Evolutionary conservation across 2,329 filamentous ascomycete genomes (phyloP).

Genomic region (Claviceps purpurea): DNA sequence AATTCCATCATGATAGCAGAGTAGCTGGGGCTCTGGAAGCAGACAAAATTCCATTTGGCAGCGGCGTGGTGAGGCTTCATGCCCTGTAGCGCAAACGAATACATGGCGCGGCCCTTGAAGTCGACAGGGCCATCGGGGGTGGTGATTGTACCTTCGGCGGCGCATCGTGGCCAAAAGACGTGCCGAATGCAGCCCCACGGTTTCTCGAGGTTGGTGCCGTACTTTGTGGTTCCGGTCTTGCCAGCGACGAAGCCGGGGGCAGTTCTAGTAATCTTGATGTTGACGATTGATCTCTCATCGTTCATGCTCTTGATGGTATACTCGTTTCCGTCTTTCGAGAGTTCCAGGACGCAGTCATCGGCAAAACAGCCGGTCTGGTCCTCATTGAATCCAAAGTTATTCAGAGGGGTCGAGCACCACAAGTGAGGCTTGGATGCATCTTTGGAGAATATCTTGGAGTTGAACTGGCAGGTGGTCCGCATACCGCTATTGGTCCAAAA

Average conservation of each 20-base stretch:
- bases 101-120: constrained; percentile 67
- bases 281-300: constrained; percentile 69
- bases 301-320: constrained; percentile 87
- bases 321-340: constrained; percentile 68
- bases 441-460: constrained; percentile 77
- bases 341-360: constrained; percentile 69
- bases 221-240: constrained; percentile 70
- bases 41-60: constrained; percentile 81
- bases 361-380: constrained; percentile 76
- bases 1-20: constrained; percentile 93
- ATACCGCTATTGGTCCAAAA: constrained; percentile 52
- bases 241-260: constrained; percentile 77
- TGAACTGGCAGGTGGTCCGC: constrained; percentile 85
- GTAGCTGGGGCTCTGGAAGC: constrained; percentile 78
- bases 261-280: constrained; percentile 64
- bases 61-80: constrained; percentile 99
- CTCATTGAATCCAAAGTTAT: constrained; percentile 71
- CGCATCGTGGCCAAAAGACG: constrained; percentile 84
- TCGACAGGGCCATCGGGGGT: constrained; percentile 72
- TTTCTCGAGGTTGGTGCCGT: constrained; percentile 69
- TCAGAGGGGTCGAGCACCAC: constrained; percentile 73
- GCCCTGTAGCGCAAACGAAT: constrained; percentile 78
- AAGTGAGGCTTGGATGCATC: constrained; percentile 59
- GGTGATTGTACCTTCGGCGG: constrained; percentile 68
- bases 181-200: constrained; percentile 93